phyloP scores from a whole-genome alignment of 1,139 yeast genomes.

The Meyerozyma elateridarum region DNA sequence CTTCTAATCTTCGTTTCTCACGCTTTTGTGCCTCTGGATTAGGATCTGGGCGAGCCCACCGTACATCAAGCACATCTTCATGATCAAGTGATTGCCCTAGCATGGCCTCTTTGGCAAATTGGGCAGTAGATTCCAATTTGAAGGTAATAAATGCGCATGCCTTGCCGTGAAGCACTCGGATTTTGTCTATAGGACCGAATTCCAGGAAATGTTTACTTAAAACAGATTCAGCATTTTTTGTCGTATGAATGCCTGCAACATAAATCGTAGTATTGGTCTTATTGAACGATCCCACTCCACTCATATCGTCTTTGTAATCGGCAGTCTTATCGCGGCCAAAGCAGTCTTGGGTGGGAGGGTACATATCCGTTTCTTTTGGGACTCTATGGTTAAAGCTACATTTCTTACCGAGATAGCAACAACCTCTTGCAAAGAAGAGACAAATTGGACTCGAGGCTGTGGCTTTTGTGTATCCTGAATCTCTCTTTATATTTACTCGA shows the following conservation, averaged over 20 bases:
- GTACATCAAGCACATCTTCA: constrained; percentile 61
- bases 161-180: constrained; percentile 56
- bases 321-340: constrained; percentile 88
- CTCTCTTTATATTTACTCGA: constrained; percentile 57
- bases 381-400: constrained; percentile 77
- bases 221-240: constrained; percentile 23
- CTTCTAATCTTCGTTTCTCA: constrained; percentile 38
- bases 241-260: constrained; percentile 59
- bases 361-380: constrained; percentile 50
- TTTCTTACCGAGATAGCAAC: constrained; percentile 71
- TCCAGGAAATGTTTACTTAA: constrained; percentile 54
- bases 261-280: constrained; percentile 68
- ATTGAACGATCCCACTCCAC: constrained; percentile 86
- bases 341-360: constrained; percentile 72
- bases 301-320: constrained; percentile 87
- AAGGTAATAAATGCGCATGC: constrained; percentile 80
- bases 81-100: constrained; percentile 66
- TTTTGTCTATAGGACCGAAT: constrained; percentile 74
- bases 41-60: constrained; percentile 93
- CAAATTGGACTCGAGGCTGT: constrained; percentile 53
- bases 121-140: constrained; percentile 67
- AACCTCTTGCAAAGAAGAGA: constrained; percentile 82
- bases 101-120: constrained; percentile 94
- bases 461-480: constrained; percentile 75
- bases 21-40: constrained; percentile 61